A percentile compares a stretch with the other conserved stretches of the same genome.
phyloP scores from a whole-genome alignment of 2,329 filamentous ascomycete species.

The Apiospora malaysiana region DNA sequence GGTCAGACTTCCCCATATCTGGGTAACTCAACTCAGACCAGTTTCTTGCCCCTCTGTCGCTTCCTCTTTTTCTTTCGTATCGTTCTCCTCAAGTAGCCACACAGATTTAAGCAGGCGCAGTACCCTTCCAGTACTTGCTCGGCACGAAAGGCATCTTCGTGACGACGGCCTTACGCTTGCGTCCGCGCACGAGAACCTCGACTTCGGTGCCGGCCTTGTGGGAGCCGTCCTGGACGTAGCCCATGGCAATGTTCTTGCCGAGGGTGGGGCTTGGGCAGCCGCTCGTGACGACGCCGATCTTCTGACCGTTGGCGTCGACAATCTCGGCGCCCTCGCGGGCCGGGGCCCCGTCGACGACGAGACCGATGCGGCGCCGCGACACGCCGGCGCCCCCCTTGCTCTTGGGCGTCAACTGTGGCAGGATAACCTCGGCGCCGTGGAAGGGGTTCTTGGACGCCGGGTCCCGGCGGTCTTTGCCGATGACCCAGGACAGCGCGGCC shows the following conservation, averaged over 20 bases:
- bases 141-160: conserved; percentile 89
- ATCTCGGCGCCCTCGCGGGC: conserved; percentile 89
- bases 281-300: conserved; percentile 80
- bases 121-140: conserved; percentile 73
- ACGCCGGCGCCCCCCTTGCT: conserved; percentile 76
- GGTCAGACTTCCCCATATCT: no score
- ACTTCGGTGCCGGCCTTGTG: conserved; percentile 88
- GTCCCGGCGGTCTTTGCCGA: conserved; percentile 75
- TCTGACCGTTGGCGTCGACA: conserved; percentile 49
- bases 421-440: conserved; percentile 80
- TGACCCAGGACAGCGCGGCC: conserved; percentile 73
- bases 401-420: conserved; percentile 76
- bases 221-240: conserved; percentile 79
- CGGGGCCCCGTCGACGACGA: conserved; percentile 84
- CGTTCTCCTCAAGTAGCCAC: neutral
- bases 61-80: neutral
- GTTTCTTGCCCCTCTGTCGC: neutral
- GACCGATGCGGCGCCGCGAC: conserved; percentile 75
- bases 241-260: conserved; percentile 95
- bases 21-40: no score
- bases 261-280: conserved; percentile 88
- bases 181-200: conserved; percentile 77
- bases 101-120: conserved; percentile 27
- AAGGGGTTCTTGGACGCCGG: conserved; percentile 66
- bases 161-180: conserved; percentile 75